phyloP scores from a whole-genome alignment of 805 yeast genomes.

The Ogataea allantospora region DNA sequence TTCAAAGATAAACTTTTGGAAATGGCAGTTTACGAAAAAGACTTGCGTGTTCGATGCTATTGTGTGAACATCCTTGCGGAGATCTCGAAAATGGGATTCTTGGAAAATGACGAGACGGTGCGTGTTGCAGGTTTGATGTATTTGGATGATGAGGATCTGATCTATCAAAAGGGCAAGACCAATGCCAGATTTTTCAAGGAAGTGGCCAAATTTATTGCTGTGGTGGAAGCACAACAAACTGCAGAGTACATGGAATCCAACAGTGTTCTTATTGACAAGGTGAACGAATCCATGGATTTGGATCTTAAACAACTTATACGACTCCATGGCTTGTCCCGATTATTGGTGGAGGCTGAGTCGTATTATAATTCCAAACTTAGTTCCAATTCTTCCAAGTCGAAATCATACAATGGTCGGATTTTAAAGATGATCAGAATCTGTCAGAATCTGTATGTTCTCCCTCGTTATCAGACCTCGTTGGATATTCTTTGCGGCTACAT shows the following conservation, averaged over 20 bases:
- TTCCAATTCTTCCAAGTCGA: constrained; percentile 9
- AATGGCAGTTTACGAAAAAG: constrained; percentile 58
- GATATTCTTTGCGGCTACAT: constrained; percentile 41
- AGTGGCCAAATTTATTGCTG: constrained; percentile 52
- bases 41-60: constrained; percentile 49
- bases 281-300: constrained; percentile 22
- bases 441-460: constrained; percentile 35
- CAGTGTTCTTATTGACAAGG: constrained; percentile 31
- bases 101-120: constrained; percentile 55
- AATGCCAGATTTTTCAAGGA: constrained; percentile 39
- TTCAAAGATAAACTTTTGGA: constrained; percentile 65
- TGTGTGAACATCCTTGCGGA: constrained; percentile 54
- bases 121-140: constrained; percentile 26
- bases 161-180: constrained; percentile 25
- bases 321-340: constrained; percentile 26
- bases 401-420: constrained; percentile 16
- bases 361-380: constrained; percentile 24
- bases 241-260: constrained; percentile 38
- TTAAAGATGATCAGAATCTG: constrained; percentile 27
- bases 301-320: constrained; percentile 32
- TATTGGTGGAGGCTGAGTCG: constrained; percentile 32
- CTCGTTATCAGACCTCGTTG: constrained; percentile 36
- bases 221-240: constrained; percentile 41
- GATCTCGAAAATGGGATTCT: constrained; percentile 56
- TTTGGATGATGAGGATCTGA: constrained; percentile 28